Conservation (phyloP, 169 alveolate genomes). For the Eimeria tenella region DNA sequence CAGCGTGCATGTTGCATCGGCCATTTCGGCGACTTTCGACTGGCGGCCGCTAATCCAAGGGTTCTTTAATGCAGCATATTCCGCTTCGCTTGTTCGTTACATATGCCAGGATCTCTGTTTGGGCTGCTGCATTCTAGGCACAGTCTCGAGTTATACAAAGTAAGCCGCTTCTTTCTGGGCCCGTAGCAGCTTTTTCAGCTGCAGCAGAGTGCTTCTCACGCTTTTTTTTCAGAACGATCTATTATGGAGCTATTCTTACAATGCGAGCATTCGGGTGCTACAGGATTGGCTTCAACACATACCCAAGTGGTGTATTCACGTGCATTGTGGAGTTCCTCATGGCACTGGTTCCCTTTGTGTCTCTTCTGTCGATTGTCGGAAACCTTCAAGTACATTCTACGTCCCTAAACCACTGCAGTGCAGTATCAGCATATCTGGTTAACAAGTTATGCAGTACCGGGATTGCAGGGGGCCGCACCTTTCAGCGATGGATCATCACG, state of each 20-base stretch:
- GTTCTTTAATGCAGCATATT: slow-evolving; percentile 32
- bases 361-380: slow-evolving; percentile 72
- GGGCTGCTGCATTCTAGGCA: slow-evolving; percentile 75
- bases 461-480: too few relatives aligned
- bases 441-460: too few relatives aligned
- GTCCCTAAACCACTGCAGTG: too few relatives aligned
- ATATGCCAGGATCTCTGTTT: slow-evolving; percentile 55
- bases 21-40: slow-evolving; percentile 54
- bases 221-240: neutral
- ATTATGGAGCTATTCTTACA: too few relatives aligned
- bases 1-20: slow-evolving; percentile 58
- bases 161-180: neutral
- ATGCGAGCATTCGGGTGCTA: neutral
- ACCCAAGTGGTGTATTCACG: slow-evolving; percentile 66
- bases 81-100: slow-evolving; percentile 54
- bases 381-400: slow-evolving; percentile 52
- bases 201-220: neutral
- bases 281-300: slow-evolving; percentile 76
- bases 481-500: too few relatives aligned
- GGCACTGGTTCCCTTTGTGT: slow-evolving; percentile 55
- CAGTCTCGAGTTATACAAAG: slow-evolving; percentile 76
- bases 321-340: slow-evolving; percentile 60
- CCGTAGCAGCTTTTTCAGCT: neutral
- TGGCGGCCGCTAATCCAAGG: slow-evolving; percentile 49
- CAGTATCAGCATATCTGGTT: too few relatives aligned